A percentile compares a stretch with the other conserved stretches of the same genome.
phyloP scores from a whole-genome alignment of 2,329 filamentous ascomycete species.

The Thelonectria blattea region DNA sequence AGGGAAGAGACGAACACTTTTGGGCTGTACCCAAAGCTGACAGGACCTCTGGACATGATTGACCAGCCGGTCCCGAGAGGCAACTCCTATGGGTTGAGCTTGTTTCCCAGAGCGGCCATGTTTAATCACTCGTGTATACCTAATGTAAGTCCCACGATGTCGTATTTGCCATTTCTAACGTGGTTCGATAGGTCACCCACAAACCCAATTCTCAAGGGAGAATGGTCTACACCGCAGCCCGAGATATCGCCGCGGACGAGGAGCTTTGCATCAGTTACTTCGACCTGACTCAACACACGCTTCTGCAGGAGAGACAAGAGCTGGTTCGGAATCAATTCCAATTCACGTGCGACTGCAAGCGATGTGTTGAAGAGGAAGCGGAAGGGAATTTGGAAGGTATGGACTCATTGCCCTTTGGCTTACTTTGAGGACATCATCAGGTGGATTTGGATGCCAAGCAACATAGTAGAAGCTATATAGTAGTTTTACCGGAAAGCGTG shows the following conservation, averaged over 20 bases:
- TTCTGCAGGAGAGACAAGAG: slow-evolving; percentile 28
- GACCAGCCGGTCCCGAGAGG: slow-evolving; percentile 26
- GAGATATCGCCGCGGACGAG: slow-evolving; percentile 33
- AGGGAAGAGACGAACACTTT: slow-evolving; percentile 42
- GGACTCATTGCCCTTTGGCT: slow-evolving; percentile 30
- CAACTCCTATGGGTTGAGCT: slow-evolving; percentile 34
- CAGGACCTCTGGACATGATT: slow-evolving; percentile 28
- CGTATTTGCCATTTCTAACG: background rate
- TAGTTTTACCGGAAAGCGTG: background rate
- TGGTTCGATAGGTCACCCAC: slow-evolving; percentile 31
- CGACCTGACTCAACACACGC: slow-evolving; percentile 28
- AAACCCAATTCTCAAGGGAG: slow-evolving; percentile 31
- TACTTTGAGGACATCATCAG: slow-evolving; percentile 11
- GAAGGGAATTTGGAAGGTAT: slow-evolving; percentile 30
- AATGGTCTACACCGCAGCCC: slow-evolving; percentile 38
- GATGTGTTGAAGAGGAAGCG: slow-evolving; percentile 35
- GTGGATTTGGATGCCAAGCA: background rate
- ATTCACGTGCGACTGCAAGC: slow-evolving; percentile 35
- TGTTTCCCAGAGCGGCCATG: slow-evolving; percentile 39
- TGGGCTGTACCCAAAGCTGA: slow-evolving; percentile 35
- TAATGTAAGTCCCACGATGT: slow-evolving; percentile 33
- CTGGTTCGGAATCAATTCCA: slow-evolving; percentile 31
- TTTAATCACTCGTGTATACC: slow-evolving; percentile 41
- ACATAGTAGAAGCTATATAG: background rate
- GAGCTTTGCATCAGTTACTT: slow-evolving; percentile 40